Evolutionary conservation across 306 rosid species (phyloP), one percentile per base, ranked within the genome.

Genomic region (Adenanthera pavonina): DNA sequence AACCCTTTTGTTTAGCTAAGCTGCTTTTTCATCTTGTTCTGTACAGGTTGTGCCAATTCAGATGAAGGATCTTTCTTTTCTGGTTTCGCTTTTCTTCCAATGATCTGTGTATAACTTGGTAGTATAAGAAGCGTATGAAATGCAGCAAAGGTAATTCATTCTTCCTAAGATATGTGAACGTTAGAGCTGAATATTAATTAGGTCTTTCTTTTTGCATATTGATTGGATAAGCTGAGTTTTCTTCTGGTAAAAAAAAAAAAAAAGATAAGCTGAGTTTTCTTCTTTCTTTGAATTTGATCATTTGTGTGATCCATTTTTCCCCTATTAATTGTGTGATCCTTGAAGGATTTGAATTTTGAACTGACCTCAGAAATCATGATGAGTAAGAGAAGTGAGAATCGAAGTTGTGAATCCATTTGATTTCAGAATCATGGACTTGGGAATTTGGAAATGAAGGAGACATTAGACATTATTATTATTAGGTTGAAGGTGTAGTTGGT

Each of bases 31-130:
- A 69, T 82, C 64, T 85, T 77, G 74, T 88, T 71, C 40, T 92
- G 90, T 89, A 90, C 86, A 92, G 87, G 52, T 47, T 46, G 38
- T 85, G 70, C 44, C 82, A 9, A 82, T 74, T 88, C 82, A 77
- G 72, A 17, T 83, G 80, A 79, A 38, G 78, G 54, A 44, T 65
- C 35, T 75, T 56, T 46, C 73, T 80, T 49, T 85, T 81, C 47
- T 53, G 0, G 30, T 79, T 64, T 71, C 51, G 5, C 34, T 76
- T 33, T 25, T 43, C 8, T 35, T 68, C 43, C 34, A 61, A 61
- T 61, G 43, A 61, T 61, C 41, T 61, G 10, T 43, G 1, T 57
- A 61, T 33, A 8, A 36, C 47, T 35, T 65, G 70, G 20, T 35
- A 14, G 19, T 12, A 10, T 2, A 60, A 60, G 67, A 60, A 30